Conservation (phyloP, 2,329 filamentous ascomycete genomes). For the Ramularia collo-cygni region DNA sequence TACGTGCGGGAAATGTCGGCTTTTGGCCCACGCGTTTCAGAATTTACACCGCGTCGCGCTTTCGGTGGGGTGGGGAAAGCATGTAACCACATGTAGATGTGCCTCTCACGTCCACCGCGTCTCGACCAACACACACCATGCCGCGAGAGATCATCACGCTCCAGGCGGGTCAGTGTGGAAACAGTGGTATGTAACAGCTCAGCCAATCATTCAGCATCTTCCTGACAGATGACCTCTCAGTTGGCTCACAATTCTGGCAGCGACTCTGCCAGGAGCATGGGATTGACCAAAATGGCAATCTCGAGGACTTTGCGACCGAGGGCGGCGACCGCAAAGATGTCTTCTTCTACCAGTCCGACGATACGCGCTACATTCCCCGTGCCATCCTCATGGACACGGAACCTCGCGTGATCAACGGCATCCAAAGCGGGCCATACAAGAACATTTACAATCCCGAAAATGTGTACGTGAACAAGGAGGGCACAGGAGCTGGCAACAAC, state of each 20-base stretch:
- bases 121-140: conserved; percentile 3
- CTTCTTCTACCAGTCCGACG: conserved; percentile 98
- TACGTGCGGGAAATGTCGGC: no score
- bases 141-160: conserved; percentile 96
- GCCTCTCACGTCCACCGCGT: no score
- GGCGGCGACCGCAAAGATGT: conserved; percentile 98
- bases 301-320: conserved; percentile 96
- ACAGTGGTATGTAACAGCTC: conserved; percentile 72
- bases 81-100: no score
- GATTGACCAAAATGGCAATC: conserved; percentile 93
- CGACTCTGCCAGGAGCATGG: conserved; percentile 97
- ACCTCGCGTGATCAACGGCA: conserved; percentile 84
- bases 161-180: conserved; percentile 98
- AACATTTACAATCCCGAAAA: conserved; percentile 99
- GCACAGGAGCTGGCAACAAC: conserved; percentile 91
- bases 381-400: conserved; percentile 94
- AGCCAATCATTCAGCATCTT: not conserved
- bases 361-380: conserved; percentile 94
- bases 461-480: conserved; percentile 93
- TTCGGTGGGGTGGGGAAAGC: no score
- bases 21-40: no score
- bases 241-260: conserved; percentile 98
- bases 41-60: no score
- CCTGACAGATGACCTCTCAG: conserved; percentile 41
- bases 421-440: conserved; percentile 88